Conservation (phyloP, 345 rosid species). For the Arabis hirsuta region DNA sequence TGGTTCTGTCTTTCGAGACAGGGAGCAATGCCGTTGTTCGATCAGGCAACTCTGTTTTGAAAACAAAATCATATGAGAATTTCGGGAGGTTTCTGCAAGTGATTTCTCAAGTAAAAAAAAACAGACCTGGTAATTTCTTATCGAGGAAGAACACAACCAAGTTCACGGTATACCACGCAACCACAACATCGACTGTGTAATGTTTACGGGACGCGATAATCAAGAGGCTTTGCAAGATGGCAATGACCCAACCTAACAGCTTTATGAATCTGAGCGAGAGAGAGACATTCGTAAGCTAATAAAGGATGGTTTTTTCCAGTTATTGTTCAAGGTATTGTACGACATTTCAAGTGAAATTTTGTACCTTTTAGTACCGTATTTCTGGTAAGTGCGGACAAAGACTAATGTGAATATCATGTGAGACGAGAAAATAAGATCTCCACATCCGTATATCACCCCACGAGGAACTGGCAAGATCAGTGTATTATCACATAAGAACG, state of each 20-base stretch:
- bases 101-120: not conserved
- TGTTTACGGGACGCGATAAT: constrained; percentile 96
- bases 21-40: constrained; percentile 72
- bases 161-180: constrained; percentile 99
- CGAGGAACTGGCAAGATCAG: constrained; percentile 74
- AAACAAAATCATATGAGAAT: constrained; percentile 34
- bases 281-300: constrained; percentile 1
- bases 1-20: constrained; percentile 67
- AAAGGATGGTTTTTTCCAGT: not conserved
- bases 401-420: constrained; percentile 97
- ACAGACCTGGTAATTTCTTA: constrained; percentile 93
- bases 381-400: constrained; percentile 90
- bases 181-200: constrained; percentile 93
- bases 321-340: not conserved
- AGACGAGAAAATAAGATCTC: constrained; percentile 96
- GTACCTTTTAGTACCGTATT: constrained; percentile 89
- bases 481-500: constrained; percentile 21
- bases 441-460: constrained; percentile 90
- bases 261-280: constrained; percentile 67
- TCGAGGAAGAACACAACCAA: constrained; percentile 88
- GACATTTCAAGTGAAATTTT: not conserved
- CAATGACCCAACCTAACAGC: constrained; percentile 83
- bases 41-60: constrained; percentile 80
- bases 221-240: constrained; percentile 80
- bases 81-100: not conserved